Evolutionary conservation across 805 yeast species (phyloP), one percentile per base, ranked within the genome.

Genomic region (Kazachstania bromeliacearum): DNA sequence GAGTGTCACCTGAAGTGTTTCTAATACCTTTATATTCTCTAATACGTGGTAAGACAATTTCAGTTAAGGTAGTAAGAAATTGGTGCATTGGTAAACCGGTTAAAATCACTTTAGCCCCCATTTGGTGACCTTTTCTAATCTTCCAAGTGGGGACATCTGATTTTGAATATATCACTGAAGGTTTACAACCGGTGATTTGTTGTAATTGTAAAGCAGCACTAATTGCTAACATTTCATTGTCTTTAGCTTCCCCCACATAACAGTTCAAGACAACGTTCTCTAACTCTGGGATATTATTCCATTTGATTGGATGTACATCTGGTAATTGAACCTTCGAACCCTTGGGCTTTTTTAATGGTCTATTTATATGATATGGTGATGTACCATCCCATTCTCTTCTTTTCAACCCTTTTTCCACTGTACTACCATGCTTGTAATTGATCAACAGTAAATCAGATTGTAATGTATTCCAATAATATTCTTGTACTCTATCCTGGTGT

Each of bases 111-210:
- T 83, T 82, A 37, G 94, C 95, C 36, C 98, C 99, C 75, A 94
- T 82, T 34, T 79, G 79, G 68, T 76, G 79, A 27, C 96, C 95
- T 33, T 77, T 77, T 60, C 96, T 77, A 37, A 88, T 70, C 47
- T 78, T 77, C 95, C 95, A 88, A 31, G 75, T 71, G 36, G 88
- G 80, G 23, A 85, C 83, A 60, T 85, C 85, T 7, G 84, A 70
- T 53, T 75, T 81, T 28, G 94, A 80, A 54, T 67, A 82, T 13
- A 85, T 65, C 17, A 80, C 71, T 42, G 68, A 64, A 26, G 96
- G 87, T 58, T 85, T 84, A 42, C 71, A 76, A 42, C 95, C 95
- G n/a, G 98, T 89, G 51, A 92, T 82, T 59, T 89, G 97, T 50
- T 92, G 94, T 39, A 92, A 56, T 62, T 83, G 89, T 41, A 85